Evolutionary conservation across 495 filamentous ascomycete genomes (phyloP), one percentile per base, ranked within the genome.

Genomic region (Friedmanniomyces simplex): DNA sequence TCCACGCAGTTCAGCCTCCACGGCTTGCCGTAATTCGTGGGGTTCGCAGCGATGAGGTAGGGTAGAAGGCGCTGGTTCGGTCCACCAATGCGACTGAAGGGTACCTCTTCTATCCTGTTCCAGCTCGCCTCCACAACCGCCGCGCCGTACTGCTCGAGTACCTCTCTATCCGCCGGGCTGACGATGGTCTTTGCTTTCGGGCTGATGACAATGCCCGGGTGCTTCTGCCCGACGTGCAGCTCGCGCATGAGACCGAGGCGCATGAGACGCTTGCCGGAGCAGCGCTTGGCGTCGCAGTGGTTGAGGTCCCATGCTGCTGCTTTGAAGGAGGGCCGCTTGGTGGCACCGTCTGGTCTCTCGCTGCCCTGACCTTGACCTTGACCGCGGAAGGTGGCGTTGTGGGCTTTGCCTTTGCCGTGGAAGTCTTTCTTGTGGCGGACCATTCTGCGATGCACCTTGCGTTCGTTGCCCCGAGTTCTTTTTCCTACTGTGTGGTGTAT

Each of bases 91-190:
- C 87, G 85, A 16, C 75, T 73, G 81, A 89, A 97, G 30, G 91
- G 90, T 1, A 98, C 86, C 71, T 98, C 93, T 26, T 84, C 79
- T 14, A 93, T 85, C 61, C 94, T 77, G 1, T 90, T 91, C 93
- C 93, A 98, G 36, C 89, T 95, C 69, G 90, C 95, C 71, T 98
- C 93, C 25, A 98, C 94, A 0, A 98, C 93, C 0, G 94, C 93
- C 18, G 90, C 94, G 52, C 93, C 93, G 68, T 84, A 84, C 73
- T 87, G 83, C 66, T 95, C 88, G 59, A 96, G 77, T 0, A 95
- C 68, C 49, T 85, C 81, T 52, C 72, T 75, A 69, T 98, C 93
- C 22, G 87, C 86, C 1, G 89, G 85, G 1, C 87, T 94, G 37
- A 98, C 63, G 42, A 87, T 76, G 51, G 74, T 78, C 69, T 96